Conservation (phyloP, 306 rosid species). For the Arachis stenosperma region DNA sequence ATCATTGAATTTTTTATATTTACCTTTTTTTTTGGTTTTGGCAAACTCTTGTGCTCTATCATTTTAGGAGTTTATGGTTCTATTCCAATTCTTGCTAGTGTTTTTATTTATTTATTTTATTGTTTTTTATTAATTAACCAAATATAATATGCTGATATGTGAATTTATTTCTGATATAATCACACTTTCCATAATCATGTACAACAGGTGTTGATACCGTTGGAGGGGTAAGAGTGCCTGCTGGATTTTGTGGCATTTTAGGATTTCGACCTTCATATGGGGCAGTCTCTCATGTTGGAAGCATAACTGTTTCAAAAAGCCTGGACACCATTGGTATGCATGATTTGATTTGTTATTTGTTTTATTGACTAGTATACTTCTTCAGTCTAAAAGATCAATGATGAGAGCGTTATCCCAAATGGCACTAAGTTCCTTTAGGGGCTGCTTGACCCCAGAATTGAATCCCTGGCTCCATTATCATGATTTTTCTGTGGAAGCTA, state of each 20-base stretch:
- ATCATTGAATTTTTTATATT: background rate
- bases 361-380: slow-evolving; percentile 13
- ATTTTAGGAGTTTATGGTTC: background rate
- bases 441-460: background rate
- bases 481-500: slow-evolving; percentile 8
- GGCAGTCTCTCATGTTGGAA: slow-evolving; percentile 77
- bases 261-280: slow-evolving; percentile 98
- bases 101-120: background rate
- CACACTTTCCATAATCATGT: slow-evolving; percentile 5
- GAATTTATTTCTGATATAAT: background rate
- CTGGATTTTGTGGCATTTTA: slow-evolving; percentile 84
- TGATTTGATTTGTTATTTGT: slow-evolving; percentile 12
- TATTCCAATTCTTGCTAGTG: background rate
- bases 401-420: background rate
- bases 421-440: background rate
- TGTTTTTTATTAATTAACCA: background rate
- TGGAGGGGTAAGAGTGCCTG: slow-evolving; percentile 96
- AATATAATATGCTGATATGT: slow-evolving; percentile 2
- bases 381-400: background rate
- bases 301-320: slow-evolving; percentile 71
- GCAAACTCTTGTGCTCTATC: background rate
- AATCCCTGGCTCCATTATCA: background rate
- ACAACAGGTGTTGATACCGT: slow-evolving; percentile 82
- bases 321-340: slow-evolving; percentile 90
- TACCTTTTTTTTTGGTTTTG: no score